Evolutionary conservation across 2,329 filamentous ascomycete genomes (phyloP).

Genomic region (Pseudogymnoascus sp.): DNA sequence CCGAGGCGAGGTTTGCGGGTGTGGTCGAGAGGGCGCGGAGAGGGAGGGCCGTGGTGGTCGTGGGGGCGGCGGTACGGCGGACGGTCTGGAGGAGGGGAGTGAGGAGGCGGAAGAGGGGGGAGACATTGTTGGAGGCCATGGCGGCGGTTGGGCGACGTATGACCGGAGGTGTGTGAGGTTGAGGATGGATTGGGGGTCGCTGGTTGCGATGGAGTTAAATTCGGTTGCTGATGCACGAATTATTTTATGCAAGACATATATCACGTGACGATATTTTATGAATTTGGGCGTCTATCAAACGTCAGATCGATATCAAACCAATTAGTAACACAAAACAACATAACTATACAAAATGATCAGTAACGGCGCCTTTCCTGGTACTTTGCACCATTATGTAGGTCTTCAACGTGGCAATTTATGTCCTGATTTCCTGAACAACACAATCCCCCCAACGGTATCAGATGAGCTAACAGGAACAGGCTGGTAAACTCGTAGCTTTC

Average conservation of each 20-base stretch:
- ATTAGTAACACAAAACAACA: conserved; percentile 12
- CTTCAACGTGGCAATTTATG: neutral
- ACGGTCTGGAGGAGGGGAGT: conserved; percentile 21
- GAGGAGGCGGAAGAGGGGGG: conserved; percentile 20
- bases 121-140: conserved; percentile 19
- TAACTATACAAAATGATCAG: conserved; percentile 15
- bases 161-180: neutral
- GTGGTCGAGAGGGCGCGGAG: conserved; percentile 20
- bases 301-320: neutral
- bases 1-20: conserved; percentile 11
- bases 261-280: neutral
- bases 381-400: conserved; percentile 20
- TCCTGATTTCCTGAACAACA: neutral
- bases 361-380: conserved; percentile 15
- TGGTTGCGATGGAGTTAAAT: conserved; percentile 10
- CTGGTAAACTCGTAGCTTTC: conserved; percentile 27
- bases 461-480: conserved; percentile 16
- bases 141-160: neutral
- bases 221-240: conserved; percentile 2
- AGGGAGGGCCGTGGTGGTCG: neutral
- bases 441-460: neutral
- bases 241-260: neutral
- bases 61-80: conserved; percentile 13
- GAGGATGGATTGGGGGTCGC: conserved; percentile 7
- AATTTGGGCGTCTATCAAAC: neutral